Evolutionary conservation across 257 asterid genomes (phyloP).

Genomic region (Salvia hispanica): DNA sequence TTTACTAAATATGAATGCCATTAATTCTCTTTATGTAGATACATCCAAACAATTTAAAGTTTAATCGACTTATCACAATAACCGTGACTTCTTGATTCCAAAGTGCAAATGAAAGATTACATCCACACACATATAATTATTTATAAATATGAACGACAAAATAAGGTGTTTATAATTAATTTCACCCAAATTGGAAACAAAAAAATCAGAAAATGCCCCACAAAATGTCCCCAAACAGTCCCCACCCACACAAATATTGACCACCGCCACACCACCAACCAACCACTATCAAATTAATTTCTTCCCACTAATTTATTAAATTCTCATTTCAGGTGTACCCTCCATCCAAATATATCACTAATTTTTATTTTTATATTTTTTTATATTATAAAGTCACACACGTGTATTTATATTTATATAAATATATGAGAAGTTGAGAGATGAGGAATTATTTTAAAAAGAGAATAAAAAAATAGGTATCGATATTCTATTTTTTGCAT

Average conservation of each 20-base stretch:
- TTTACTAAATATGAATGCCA: too few relatives aligned
- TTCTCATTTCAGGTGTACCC: neutral
- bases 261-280: constrained; percentile 5
- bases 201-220: constrained; percentile 4
- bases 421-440: too few relatives aligned
- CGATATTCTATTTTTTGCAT: neutral
- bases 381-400: too few relatives aligned
- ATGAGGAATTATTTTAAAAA: too few relatives aligned
- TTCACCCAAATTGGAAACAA: constrained; percentile 1
- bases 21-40: too few relatives aligned
- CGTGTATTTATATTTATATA: too few relatives aligned
- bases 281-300: constrained; percentile 15
- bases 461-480: too few relatives aligned
- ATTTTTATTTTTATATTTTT: neutral
- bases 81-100: too few relatives aligned
- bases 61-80: too few relatives aligned
- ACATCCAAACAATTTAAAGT: too few relatives aligned
- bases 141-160: neutral
- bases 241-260: constrained; percentile 27
- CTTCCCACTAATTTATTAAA: constrained; percentile 16
- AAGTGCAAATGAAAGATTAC: too few relatives aligned
- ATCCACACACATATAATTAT: too few relatives aligned
- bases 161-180: neutral
- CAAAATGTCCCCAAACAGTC: constrained; percentile 8
- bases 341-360: neutral